Conservation (phyloP, 768 basidiomycete genomes). For the Agrocybe pediades region DNA sequence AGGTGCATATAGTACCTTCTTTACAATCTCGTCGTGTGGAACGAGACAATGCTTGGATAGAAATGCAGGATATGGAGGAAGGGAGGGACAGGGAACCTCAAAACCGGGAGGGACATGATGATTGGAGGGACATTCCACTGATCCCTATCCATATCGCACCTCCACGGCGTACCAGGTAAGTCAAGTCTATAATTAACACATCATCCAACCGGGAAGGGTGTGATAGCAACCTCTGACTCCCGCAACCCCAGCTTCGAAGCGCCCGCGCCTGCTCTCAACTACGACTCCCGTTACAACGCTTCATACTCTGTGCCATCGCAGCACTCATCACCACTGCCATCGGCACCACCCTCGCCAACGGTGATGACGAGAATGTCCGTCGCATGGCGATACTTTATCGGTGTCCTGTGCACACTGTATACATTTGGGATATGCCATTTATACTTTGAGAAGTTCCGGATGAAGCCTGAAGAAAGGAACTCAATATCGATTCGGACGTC, state of each 20-base stretch:
- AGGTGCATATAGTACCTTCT: background rate
- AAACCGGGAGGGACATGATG: background rate
- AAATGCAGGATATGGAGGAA: background rate
- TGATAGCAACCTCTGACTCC: too few relatives aligned
- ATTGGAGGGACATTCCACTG: background rate
- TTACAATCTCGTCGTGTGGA: background rate
- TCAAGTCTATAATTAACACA: too few relatives aligned
- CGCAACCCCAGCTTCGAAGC: too few relatives aligned
- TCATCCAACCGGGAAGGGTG: too few relatives aligned
- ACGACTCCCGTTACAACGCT: background rate
- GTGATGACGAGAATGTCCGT: background rate
- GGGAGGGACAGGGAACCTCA: background rate
- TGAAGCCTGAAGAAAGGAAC: background rate
- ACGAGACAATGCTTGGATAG: background rate
- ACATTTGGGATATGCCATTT: background rate
- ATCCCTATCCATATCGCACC: too few relatives aligned
- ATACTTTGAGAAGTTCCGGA: background rate
- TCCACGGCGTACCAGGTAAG: too few relatives aligned
- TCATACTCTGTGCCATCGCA: background rate
- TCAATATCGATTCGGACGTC: background rate
- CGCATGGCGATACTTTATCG: background rate
- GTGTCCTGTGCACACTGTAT: background rate
- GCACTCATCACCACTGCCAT: too few relatives aligned
- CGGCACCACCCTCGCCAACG: background rate
- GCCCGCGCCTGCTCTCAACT: too few relatives aligned